Conservation (phyloP, 108 stramenopile genomes). For the Discostella pseudostelligera region DNA sequence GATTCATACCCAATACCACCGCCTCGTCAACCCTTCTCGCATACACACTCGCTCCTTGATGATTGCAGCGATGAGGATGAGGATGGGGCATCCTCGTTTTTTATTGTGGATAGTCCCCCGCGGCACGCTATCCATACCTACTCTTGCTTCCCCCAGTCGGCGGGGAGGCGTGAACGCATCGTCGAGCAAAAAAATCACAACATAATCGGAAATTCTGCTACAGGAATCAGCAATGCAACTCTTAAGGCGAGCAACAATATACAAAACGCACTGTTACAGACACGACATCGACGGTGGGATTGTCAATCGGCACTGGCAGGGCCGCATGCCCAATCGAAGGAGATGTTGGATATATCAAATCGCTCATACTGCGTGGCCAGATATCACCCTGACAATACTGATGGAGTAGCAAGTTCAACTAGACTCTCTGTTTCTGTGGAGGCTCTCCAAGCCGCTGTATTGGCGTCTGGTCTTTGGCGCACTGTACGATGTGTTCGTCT, state of each 20-base stretch:
- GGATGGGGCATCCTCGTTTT: constrained; percentile 23
- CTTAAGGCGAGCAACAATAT: constrained; percentile 34
- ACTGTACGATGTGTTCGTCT: constrained; percentile 39
- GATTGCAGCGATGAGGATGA: constrained; percentile 53
- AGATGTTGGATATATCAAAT: constrained; percentile 35
- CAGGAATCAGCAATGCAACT: neutral
- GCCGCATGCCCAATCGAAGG: constrained; percentile 43
- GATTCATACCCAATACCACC: neutral
- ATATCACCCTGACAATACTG: constrained; percentile 1
- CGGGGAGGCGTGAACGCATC: neutral
- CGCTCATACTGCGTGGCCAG: constrained; percentile 21
- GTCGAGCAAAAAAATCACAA: constrained; percentile 22
- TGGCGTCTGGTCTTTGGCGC: constrained; percentile 46
- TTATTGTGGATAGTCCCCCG: constrained; percentile 29
- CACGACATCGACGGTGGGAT: constrained; percentile 46
- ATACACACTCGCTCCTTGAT: constrained; percentile 44
- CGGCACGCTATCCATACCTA: constrained; percentile 11
- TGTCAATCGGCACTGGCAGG: constrained; percentile 36
- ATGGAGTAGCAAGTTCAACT: constrained; percentile 3
- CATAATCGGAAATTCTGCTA: neutral
- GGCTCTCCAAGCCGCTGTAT: constrained; percentile 34
- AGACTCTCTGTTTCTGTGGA: constrained; percentile 36
- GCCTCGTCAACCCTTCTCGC: constrained; percentile 20
- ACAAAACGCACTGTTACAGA: constrained; percentile 34
- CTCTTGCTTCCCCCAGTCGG: constrained; percentile 23